phyloP scores from a whole-genome alignment of 2,329 filamentous ascomycete genomes.

The Colletotrichum abscissum region DNA sequence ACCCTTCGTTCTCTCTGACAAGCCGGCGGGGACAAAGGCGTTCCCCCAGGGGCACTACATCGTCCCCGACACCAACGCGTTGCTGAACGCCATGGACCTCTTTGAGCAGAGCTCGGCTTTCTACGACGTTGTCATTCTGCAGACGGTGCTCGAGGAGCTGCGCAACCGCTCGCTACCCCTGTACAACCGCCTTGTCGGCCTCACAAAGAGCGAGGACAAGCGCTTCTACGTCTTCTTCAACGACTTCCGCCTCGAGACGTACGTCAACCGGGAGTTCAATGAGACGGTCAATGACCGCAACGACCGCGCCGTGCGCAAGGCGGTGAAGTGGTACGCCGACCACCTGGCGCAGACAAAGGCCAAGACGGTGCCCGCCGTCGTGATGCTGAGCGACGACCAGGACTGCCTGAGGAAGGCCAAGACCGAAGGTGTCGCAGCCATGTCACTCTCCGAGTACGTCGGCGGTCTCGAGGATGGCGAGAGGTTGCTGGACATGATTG shows the following conservation, averaged over 20 bases:
- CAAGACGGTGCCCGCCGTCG: conserved; percentile 76
- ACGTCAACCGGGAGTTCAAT: conserved; percentile 77
- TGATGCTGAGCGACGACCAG: conserved; percentile 94
- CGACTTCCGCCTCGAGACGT: conserved; percentile 93
- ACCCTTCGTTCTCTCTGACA: conserved; percentile 89
- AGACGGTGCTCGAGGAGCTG: conserved; percentile 96
- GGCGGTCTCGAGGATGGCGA: conserved; percentile 84
- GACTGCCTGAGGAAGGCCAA: conserved; percentile 88
- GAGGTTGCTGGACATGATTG: conserved; percentile 92
- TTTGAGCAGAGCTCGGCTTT: conserved; percentile 94
- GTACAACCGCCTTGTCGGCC: conserved; percentile 89
- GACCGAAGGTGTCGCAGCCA: conserved; percentile 76
- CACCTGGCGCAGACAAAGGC: conserved; percentile 77
- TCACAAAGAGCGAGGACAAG: conserved; percentile 97
- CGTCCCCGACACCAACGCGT: conserved; percentile 94
- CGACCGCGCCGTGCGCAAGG: conserved; percentile 87
- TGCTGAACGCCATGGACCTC: conserved; percentile 95
- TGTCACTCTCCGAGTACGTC: conserved; percentile 83
- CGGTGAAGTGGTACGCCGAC: conserved; percentile 89
- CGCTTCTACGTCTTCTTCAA: conserved; percentile 99
- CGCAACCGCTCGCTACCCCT: conserved; percentile 93
- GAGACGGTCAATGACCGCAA: conserved; percentile 98
- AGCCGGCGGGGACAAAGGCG: conserved; percentile 82
- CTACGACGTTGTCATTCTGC: conserved; percentile 95
- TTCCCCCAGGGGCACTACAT: conserved; percentile 94